Base-by-base conservation (phyloP, 2,329 filamentous ascomycete species). In the Pseudomassariella vexata region DNA sequence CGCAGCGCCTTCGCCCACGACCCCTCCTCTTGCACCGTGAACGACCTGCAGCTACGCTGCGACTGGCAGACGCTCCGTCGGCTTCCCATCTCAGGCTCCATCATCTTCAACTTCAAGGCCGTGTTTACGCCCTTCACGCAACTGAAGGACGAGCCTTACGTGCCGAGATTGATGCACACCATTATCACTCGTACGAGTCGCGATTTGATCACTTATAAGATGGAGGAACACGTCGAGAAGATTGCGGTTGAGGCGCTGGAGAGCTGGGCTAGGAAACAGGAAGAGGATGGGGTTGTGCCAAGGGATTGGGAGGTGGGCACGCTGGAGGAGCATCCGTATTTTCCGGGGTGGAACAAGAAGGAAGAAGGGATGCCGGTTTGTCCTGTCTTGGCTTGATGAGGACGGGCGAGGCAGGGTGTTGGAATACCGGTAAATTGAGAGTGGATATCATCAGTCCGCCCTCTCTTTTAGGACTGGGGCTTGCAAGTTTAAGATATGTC, bases 101-200 rank as follows among this genome's bases (percentile, higher is more conserved):
- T 94, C 2, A 73, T 87, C 0, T 94, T 94, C 64, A 94, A 92
- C 55, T 94, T 90, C 72, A 94, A 90, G 51, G 85, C 82, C 0
- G 57, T 92, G 0, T 94, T 94, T 57, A 92, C 85, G 0, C 82
- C 83, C 0, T 54, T 94, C 0, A 53, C 67, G 1, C 76, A 82
- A 41, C 78, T 94, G 36, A 63, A 73, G 3, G 67, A 82, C 35
- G 87, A 94, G 53, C 74, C 83, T 0, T 82, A 77, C 28, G 62
- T 94, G 0, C 87, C 87, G 6, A 32, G 32, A 9, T 19, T 38
- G 18, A 16, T 35, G 9, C 36, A 34, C 19, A 20, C 14, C 9
- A 28, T 38, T 11, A 17, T 38, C 14, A 25, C 28, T 6, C 12
- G 15, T 6, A 32, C 28, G 16, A 17, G 25, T 10, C 28, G 12